Conservation (phyloP, 805 yeast genomes). For the Wickerhamiella azyma region DNA sequence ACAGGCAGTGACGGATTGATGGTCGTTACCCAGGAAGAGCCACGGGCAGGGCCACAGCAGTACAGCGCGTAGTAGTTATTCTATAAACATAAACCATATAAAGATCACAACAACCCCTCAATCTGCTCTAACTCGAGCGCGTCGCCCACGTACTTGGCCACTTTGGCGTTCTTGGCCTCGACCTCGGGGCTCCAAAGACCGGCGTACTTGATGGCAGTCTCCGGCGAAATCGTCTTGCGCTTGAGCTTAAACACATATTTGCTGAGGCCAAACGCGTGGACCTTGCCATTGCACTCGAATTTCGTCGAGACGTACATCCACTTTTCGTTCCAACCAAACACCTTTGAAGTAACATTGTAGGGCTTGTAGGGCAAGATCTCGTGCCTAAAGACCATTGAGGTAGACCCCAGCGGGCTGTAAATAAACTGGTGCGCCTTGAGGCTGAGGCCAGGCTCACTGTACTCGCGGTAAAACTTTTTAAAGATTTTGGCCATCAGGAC, state of each 20-base stretch:
- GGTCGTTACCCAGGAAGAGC: no score
- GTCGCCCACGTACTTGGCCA: constrained; percentile 13
- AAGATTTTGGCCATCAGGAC: constrained; percentile 44
- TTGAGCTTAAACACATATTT: constrained; percentile 74
- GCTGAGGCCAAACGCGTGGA: constrained; percentile 50
- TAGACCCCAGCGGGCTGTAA: constrained; percentile 66
- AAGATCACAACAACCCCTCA: background rate
- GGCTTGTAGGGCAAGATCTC: constrained; percentile 58
- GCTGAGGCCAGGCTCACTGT: constrained; percentile 24
- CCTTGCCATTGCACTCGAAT: constrained; percentile 31
- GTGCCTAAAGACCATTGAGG: constrained; percentile 49
- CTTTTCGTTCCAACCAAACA: constrained; percentile 75
- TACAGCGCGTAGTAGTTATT: no score
- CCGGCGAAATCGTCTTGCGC: constrained; percentile 60
- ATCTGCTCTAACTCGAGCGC: constrained; percentile 17
- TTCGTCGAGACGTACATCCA: constrained; percentile 65
- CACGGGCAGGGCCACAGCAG: no score
- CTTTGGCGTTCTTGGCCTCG: constrained; percentile 21
- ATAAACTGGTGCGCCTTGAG: constrained; percentile 31
- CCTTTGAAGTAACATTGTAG: constrained; percentile 42
- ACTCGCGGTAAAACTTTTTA: constrained; percentile 39
- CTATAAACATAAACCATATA: no score
- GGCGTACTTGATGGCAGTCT: constrained; percentile 39
- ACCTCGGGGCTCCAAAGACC: constrained; percentile 44
- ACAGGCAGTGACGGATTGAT: no score